Evolutionary conservation across 257 asterid species (phyloP).

Genomic region (Lithospermum erythrorhizon): DNA sequence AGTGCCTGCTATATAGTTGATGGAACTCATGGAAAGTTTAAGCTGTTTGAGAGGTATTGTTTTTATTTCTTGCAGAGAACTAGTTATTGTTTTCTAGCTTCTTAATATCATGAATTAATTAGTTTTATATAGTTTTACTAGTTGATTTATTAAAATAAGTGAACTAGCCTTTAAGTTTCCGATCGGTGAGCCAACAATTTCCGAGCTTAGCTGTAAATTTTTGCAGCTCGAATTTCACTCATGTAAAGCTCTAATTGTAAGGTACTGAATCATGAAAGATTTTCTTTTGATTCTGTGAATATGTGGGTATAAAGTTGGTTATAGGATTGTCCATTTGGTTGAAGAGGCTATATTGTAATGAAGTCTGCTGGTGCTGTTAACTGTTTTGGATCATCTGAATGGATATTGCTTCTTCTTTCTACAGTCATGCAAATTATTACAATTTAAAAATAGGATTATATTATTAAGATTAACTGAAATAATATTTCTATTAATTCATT

Average conservation of each 20-base stretch:
- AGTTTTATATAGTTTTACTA: no score
- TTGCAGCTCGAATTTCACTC: no score
- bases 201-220: no score
- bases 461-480: no score
- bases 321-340: neutral
- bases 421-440: constrained; percentile 97
- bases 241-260: neutral
- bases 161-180: no score
- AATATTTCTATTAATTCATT: no score
- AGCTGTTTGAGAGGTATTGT: constrained; percentile 71
- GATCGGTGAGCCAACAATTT: no score
- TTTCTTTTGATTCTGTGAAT: neutral
- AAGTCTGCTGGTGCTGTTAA: neutral
- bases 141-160: no score
- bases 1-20: constrained; percentile 79
- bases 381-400: neutral
- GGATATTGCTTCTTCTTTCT: neutral
- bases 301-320: neutral
- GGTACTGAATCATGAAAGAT: neutral
- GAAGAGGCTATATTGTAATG: neutral
- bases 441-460: no score
- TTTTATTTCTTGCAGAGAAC: no score
- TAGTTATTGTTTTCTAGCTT: neutral
- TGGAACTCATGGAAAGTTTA: constrained; percentile 75
- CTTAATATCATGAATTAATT: neutral